phyloP scores from a whole-genome alignment of 106 monocot genomes.

The Agapanthus africanus region DNA sequence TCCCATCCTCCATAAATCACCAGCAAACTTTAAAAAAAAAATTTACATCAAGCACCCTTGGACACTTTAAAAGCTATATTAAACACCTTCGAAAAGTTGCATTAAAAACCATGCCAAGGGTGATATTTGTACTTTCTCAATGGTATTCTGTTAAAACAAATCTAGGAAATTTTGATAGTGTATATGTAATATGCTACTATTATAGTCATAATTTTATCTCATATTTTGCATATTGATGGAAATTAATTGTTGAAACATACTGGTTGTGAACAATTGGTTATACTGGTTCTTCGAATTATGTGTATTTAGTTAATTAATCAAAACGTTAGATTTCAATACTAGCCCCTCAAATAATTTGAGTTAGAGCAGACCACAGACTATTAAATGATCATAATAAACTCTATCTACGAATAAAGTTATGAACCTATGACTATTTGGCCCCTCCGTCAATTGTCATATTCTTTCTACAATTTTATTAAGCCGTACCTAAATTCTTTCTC shows the following conservation, averaged over 20 bases:
- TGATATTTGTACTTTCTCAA: too few species aligned
- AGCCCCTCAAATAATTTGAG: neutral
- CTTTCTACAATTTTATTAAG: neutral
- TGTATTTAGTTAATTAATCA: too few species aligned
- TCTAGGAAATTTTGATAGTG: too few species aligned
- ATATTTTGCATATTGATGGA: neutral
- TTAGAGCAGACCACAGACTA: neutral
- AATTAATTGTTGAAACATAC: constrained; percentile 1
- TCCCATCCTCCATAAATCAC: too few species aligned
- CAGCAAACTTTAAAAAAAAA: too few species aligned
- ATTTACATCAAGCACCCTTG: too few species aligned
- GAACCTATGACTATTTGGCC: neutral
- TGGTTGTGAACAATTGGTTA: neutral
- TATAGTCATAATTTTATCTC: neutral
- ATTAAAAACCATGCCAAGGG: too few species aligned
- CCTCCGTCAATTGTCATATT: neutral
- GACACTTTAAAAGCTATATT: too few species aligned
- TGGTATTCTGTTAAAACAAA: too few species aligned
- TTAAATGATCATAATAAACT: neutral
- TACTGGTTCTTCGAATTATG: neutral
- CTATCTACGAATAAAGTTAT: neutral
- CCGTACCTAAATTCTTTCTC: neutral
- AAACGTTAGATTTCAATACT: too few species aligned
- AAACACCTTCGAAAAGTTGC: too few species aligned
- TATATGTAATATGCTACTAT: neutral